A percentile compares a stretch with the other conserved stretches of the same genome.
phyloP scores from a whole-genome alignment of 352 stramenopile species.

The Globisporangium nagaii region DNA sequence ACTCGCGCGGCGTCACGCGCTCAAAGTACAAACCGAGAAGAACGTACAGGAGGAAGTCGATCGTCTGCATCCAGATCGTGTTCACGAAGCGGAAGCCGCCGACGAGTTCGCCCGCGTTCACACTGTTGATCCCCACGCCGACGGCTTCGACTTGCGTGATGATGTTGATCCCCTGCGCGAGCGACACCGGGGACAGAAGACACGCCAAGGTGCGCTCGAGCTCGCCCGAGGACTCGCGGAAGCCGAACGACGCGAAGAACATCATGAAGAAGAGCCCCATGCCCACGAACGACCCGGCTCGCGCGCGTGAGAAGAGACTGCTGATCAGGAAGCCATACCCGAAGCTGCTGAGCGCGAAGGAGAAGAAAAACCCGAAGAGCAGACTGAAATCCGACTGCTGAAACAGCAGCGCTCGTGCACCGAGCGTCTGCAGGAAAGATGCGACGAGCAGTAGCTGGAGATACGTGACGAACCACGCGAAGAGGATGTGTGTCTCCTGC shows the following conservation, averaged over 20 bases:
- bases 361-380: slow-evolving; percentile 67
- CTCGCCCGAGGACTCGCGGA: slow-evolving; percentile 49
- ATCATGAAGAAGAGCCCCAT: slow-evolving; percentile 76
- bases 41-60: slow-evolving; percentile 88
- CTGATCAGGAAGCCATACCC: slow-evolving; percentile 74
- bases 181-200: slow-evolving; percentile 65
- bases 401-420: slow-evolving; percentile 34
- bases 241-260: slow-evolving; percentile 74
- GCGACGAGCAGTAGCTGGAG: slow-evolving; percentile 42
- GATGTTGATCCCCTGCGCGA: slow-evolving; percentile 64
- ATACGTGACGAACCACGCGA: slow-evolving; percentile 79
- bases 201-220: slow-evolving; percentile 16
- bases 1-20: slow-evolving; percentile 90
- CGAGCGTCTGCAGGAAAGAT: slow-evolving; percentile 40
- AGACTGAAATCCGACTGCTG: slow-evolving; percentile 28
- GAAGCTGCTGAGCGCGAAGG: slow-evolving; percentile 76
- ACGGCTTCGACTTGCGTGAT: slow-evolving; percentile 56
- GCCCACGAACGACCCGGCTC: slow-evolving; percentile 56
- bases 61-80: slow-evolving; percentile 78
- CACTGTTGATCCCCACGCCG: slow-evolving; percentile 28
- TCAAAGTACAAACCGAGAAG: slow-evolving; percentile 88
- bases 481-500: slow-evolving; percentile 38
- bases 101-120: slow-evolving; percentile 31
- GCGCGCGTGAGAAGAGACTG: slow-evolving; percentile 50
- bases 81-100: slow-evolving; percentile 50